These are phyloP conservation scores for Hanseniaspora taiwanica DNA, from an alignment of 805 yeast genomes.

Conservation along the genomic window DNA sequence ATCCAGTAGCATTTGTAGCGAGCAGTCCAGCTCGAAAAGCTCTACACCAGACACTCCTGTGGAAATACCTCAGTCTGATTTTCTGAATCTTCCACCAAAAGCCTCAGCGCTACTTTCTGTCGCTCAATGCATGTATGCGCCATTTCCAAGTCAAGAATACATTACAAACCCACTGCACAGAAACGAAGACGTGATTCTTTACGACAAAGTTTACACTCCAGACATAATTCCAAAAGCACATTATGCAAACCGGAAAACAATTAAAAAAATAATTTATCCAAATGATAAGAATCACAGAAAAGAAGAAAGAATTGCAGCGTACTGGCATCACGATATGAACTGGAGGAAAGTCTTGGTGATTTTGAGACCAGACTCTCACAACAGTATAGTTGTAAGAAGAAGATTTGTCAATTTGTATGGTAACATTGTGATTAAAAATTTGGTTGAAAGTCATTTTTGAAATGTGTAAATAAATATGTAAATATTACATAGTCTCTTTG, in stretches of 20 bases:
- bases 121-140: constrained; percentile 62
- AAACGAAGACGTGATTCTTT: constrained; percentile 49
- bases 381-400: constrained; percentile 80
- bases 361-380: constrained; percentile 87
- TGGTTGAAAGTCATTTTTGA: constrained; percentile 31
- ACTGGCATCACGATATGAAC: constrained; percentile 69
- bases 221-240: constrained; percentile 50
- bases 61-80: constrained; percentile 1
- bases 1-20: too few species aligned
- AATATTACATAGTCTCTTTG: background rate
- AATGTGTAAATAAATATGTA: background rate
- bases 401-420: constrained; percentile 89
- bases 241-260: constrained; percentile 16
- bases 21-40: too few species aligned
- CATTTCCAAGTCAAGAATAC: constrained; percentile 57
- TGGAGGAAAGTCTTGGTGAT: constrained; percentile 90
- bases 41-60: too few species aligned
- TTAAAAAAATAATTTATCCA: constrained; percentile 20
- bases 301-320: constrained; percentile 69
- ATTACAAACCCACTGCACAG: constrained; percentile 56
- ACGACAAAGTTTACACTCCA: constrained; percentile 64
- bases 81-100: constrained; percentile 43
- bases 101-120: constrained; percentile 74
- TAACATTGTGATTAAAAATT: constrained; percentile 81
- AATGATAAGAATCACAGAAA: constrained; percentile 21